phyloP scores from a whole-genome alignment of 1,139 yeast species.

The Candida mesenterica region DNA sequence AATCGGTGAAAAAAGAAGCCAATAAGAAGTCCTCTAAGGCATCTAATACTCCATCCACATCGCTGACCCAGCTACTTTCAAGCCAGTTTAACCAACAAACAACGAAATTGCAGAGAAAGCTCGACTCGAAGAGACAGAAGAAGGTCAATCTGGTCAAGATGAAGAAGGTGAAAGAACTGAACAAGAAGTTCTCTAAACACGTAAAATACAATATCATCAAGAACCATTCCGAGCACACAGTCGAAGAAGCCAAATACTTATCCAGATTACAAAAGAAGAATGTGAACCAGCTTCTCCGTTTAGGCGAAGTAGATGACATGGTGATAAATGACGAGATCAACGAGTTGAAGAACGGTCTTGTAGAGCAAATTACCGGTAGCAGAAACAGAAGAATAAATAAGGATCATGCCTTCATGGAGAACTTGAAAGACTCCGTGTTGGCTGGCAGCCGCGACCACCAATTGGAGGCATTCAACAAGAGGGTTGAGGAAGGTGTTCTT shows the following conservation, averaged over 20 bases:
- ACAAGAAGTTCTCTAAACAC: conserved; percentile 42
- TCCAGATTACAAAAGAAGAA: conserved; percentile 50
- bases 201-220: conserved; percentile 54
- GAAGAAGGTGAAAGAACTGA: conserved; percentile 32
- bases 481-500: conserved; percentile 41
- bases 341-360: conserved; percentile 40
- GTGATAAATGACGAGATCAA: conserved; percentile 44
- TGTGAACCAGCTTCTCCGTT: conserved; percentile 41
- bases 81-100: conserved; percentile 23
- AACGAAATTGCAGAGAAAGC: conserved; percentile 31
- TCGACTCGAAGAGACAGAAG: conserved; percentile 31
- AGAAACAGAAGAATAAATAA: conserved; percentile 21
- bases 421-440: conserved; percentile 9
- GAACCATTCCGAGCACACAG: conserved; percentile 35
- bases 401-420: conserved; percentile 11
- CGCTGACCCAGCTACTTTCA: conserved; percentile 23
- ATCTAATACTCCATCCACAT: conserved; percentile 9
- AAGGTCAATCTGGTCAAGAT: conserved; percentile 31
- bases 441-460: conserved; percentile 23
- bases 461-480: conserved; percentile 41
- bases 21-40: conserved; percentile 10
- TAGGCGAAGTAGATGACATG: conserved; percentile 45
- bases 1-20: conserved; percentile 14
- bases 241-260: conserved; percentile 49
- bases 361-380: conserved; percentile 27